These are phyloP conservation scores for Salvia rosmarinus DNA, from an alignment of 257 asterid species.

Conservation along the genomic window DNA sequence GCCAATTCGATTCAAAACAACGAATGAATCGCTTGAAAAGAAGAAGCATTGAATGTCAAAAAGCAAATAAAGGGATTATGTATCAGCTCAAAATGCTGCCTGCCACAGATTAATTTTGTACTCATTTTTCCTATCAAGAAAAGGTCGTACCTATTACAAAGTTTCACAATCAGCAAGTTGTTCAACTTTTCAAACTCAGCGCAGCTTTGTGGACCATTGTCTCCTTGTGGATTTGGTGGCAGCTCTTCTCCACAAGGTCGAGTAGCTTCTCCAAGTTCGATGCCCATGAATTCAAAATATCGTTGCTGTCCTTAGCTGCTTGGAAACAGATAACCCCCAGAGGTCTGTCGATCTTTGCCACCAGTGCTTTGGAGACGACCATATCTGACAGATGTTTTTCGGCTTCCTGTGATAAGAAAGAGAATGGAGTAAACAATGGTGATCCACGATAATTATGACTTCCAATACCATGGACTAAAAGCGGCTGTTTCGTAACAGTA, in stretches of 20 bases:
- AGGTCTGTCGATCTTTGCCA: conserved; percentile 89
- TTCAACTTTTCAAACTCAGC: conserved; percentile 50
- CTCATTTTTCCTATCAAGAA: not conserved
- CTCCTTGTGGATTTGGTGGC: conserved; percentile 99
- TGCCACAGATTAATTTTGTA: conserved; percentile 8
- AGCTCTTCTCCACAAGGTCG: conserved; percentile 94
- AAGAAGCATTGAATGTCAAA: conserved; percentile 2
- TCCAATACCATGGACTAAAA: not conserved
- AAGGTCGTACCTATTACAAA: not conserved
- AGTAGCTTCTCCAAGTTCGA: conserved; percentile 88
- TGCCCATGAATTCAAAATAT: conserved; percentile 85
- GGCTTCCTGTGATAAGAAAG: conserved; percentile 56
- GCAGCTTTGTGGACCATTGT: conserved; percentile 90
- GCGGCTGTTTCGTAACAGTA: not conserved
- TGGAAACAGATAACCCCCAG: conserved; percentile 78
- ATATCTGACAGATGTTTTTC: conserved; percentile 91
- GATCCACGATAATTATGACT: not conserved
- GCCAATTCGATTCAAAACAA: not conserved
- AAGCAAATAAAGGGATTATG: not conserved
- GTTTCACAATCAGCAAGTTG: not conserved
- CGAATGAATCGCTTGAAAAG: conserved; percentile 16
- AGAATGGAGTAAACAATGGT: not conserved
- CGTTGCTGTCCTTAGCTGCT: conserved; percentile 80
- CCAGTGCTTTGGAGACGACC: conserved; percentile 88
- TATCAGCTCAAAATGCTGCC: not conserved